phyloP scores from a whole-genome alignment of 202 grass and related monocot genomes.

The Bolboschoenoplectus hybrid region DNA sequence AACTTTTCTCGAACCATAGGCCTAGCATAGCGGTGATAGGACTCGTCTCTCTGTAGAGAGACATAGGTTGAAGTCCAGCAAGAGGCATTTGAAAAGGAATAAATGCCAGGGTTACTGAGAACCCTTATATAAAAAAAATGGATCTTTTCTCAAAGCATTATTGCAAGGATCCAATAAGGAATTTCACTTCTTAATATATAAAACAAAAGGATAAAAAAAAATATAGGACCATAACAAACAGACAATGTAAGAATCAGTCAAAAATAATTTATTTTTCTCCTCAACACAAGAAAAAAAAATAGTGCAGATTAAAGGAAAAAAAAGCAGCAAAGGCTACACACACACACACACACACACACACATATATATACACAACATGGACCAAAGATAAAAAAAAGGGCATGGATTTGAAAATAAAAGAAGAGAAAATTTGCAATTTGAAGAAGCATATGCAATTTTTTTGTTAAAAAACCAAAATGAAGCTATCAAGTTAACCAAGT shows the following conservation, averaged over 20 bases:
- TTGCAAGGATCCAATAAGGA: background rate
- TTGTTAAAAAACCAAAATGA: conserved; percentile 3
- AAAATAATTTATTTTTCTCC: background rate
- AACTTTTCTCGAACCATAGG: background rate
- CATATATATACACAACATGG: background rate
- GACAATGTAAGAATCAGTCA: background rate
- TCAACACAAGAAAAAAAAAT: background rate
- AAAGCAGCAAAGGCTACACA: background rate
- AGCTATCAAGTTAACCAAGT: background rate
- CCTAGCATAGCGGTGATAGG: too few species aligned
- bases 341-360: background rate
- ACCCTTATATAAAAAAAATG: too few species aligned
- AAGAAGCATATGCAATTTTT: background rate
- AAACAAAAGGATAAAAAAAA: background rate
- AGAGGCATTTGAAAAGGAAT: too few species aligned
- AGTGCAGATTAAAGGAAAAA: background rate
- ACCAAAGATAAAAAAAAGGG: background rate
- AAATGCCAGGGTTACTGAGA: too few species aligned
- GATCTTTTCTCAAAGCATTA: background rate
- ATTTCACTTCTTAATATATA: conserved; percentile 21
- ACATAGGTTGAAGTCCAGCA: too few species aligned
- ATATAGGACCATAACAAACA: conserved; percentile 4
- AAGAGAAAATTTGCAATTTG: background rate
- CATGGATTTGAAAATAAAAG: background rate
- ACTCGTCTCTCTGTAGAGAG: too few species aligned